These are phyloP conservation scores for Pueraria montana DNA, from an alignment of 306 rosid genomes.

Conservation along the genomic window DNA sequence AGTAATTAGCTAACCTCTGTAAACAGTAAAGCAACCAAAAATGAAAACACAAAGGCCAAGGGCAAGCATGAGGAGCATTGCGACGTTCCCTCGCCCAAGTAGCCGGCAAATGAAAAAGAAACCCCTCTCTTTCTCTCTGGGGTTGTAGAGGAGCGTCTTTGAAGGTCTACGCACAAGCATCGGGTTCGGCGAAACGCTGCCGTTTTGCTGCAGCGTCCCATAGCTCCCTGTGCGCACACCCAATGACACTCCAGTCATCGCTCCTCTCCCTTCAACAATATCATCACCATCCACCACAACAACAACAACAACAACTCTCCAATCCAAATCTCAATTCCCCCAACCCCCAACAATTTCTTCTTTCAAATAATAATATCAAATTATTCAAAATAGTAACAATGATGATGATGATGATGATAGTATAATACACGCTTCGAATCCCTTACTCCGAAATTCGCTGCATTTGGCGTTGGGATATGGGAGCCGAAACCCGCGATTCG, in stretches of 20 bases:
- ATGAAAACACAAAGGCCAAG: slow-evolving; percentile 78
- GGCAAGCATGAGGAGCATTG: slow-evolving; percentile 81
- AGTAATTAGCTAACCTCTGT: slow-evolving; percentile 62
- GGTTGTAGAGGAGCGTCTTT: slow-evolving; percentile 67
- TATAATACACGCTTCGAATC: slow-evolving; percentile 34
- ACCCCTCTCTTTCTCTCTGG: slow-evolving; percentile 86
- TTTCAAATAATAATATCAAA: too few relatives aligned
- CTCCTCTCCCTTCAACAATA: slow-evolving; percentile 69
- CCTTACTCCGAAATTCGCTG: slow-evolving; percentile 11
- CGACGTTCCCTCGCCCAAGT: slow-evolving; percentile 75
- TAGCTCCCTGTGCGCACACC: slow-evolving; percentile 85
- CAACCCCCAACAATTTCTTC: too few relatives aligned
- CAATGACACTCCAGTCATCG: slow-evolving; percentile 93
- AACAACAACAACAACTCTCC: too few relatives aligned
- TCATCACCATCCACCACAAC: slow-evolving; percentile 63
- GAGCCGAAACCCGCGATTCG: neutral
- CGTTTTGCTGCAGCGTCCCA: slow-evolving; percentile 79
- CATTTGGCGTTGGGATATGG: too few relatives aligned
- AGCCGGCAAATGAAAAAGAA: slow-evolving; percentile 64
- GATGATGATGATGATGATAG: too few relatives aligned
- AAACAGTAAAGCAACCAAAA: slow-evolving; percentile 70
- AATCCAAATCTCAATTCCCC: slow-evolving; percentile 37
- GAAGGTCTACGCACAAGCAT: slow-evolving; percentile 74
- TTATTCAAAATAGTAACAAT: too few relatives aligned
- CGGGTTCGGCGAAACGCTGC: slow-evolving; percentile 46